Evolutionary conservation across 768 basidiomycete species (phyloP), one percentile per base, ranked within the genome.

Genomic region (Calvatia gigantea): DNA sequence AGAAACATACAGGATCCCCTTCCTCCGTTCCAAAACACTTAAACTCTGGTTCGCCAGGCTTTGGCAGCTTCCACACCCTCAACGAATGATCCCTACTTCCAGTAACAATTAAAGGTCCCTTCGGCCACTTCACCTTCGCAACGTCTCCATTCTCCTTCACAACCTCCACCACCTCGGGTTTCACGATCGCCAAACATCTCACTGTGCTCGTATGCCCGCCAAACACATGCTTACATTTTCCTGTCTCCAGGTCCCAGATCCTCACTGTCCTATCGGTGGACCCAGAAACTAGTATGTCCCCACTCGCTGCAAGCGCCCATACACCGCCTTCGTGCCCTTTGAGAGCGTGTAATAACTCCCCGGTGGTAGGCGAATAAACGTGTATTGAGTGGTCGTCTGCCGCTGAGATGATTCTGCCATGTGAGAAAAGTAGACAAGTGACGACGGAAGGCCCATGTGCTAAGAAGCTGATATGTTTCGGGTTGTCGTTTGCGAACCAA

Each of bases 351-450:
- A 87, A 69, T 19, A 91, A 79, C 33, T 83, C 78, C 11, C 96
- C 96, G 0, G 87, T 90, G 25, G 80, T 68, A n/a, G 92, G 94
- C 21, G 87, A 89, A 68, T 96, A 98, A 43, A 99, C 85, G 65
- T 95, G 91, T 65, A 98, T 97, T 3, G 93, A 91, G 63, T 98
- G 93, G 70, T 98, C 95, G 69, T 99, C 96, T 0, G 94, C 96
- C 9, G 96, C 95, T 9, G 92, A 94, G 64, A 99, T 93, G 72
- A 99, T 93, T 58, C 95, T 92, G 28, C 91, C 90, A 58, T 86
- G 85, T 47, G 96, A 97, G 74, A 99, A 92, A 63, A 98, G 83
- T 43, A 98, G 84, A 69, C 94, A 97, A 38, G 96, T 99, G 67
- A 99, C 94, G 58, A 98, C 96, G 21, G 88, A 86, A 42, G 83